Evolutionary conservation across 495 filamentous ascomycete genomes (phyloP), one percentile per base, ranked within the genome.

Genomic region (Trichoderma virens): DNA sequence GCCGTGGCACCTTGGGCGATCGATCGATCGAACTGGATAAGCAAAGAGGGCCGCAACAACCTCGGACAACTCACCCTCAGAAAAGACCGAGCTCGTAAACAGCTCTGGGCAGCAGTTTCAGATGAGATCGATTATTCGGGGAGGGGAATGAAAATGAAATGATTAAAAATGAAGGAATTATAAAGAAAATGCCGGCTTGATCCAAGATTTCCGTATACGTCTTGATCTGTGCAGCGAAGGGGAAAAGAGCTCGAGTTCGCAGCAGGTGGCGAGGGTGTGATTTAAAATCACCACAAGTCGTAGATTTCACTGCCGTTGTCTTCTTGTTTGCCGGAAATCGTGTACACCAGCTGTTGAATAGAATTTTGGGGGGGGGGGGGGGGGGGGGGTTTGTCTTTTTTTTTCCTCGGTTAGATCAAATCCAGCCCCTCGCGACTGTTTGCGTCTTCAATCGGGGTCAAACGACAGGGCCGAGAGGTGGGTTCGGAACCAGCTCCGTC

Each of bases 1-100:
- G 51, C 7, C 23, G 25, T 28, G 51, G 51, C 25, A 30, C 51
- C 20, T 23, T 56, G 14, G 51, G 51, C 51, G 51, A 56, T 56
- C 51, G 51, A 56, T 56, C 51, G 51, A 56, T 56, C 51, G 51
- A 56, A 28, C 51, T 28, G 23, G 9, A 56, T 56, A 56, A 56
- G 51, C 51, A 56, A 56, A 56, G 25, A 56, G 51, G 51, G 51
- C 23, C 51, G 51, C 51, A 56, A 56, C 51, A 56, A 56, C 51
- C 30, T 56, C 51, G 51, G 51, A 8, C 51, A 28, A 56, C 51
- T 56, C 13, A 56, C 51, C n/a, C 51, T 27, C 51, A 16, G 25
- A 31, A 47, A 20, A 1, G 11, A 56, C 9, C 18, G 25, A 28
- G 23, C 5, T 20, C 8, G 43, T 9, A 47, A 23, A 25, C 2